Base-by-base conservation (phyloP, 2,329 filamentous ascomycete genomes). In the Nakataea oryzae region DNA sequence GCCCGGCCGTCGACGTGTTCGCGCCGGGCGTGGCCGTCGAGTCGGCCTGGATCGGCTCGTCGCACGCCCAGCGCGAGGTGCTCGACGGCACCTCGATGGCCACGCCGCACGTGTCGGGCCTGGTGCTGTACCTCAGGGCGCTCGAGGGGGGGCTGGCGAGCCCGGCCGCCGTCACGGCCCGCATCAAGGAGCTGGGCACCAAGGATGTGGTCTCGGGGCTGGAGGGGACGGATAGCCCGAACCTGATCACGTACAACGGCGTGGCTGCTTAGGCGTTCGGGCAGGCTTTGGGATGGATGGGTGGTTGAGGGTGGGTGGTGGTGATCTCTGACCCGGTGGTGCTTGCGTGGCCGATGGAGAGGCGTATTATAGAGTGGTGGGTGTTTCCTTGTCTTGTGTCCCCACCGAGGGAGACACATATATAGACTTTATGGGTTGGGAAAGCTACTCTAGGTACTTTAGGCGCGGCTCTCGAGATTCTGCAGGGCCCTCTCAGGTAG, bases 51-150 rank as follows among this genome's bases (percentile, higher is more conserved):
- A 76, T 75, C 62, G 76, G 75, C 26, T 71, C 75, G 3, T 69
- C 72, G 3, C 57, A 56, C 17, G 24, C 8, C 69, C 24, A 55
- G n/a, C 11, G 3, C 8, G 71, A 71, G 27, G 66, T 76, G 71
- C 62, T 82, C 74, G 73, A 76, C 5, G 78, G 77, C 57, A 80
- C 78, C 3, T 79, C 76, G 17, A 78, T 78, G 76, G 73, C 76
- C 6, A 64, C 69, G 17, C 77, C 77, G 17, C 76, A 78, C 60
- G 69, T 79, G 61, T 70, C 74, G 3, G 77, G 77, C 7, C 71
- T 79, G 17, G 76, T 62, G 34, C 75, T 76, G 55, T 79, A 79
- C 65, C 70, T 80, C 57, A 67, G 84, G 63, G 74, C 75, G 32
- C 77, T 83, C 21, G 73, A 84, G 32, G 79, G 76, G 59, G 73